Evolutionary conservation across 176 grass and related monocot species (phyloP), one percentile per base, ranked within the genome.

Genomic region (Saccharum spontaneum): DNA sequence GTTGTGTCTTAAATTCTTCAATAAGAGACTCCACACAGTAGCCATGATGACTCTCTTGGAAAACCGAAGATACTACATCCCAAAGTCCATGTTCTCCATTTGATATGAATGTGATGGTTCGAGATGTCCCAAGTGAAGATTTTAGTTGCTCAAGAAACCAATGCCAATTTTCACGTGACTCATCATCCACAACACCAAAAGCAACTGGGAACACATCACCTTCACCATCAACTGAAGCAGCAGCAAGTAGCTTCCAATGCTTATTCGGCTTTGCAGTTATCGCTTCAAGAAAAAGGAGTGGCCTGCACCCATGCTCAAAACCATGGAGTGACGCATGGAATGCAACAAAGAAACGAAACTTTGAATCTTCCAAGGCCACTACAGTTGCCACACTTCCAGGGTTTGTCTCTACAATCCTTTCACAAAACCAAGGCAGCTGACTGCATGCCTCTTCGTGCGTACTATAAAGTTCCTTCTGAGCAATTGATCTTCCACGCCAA

Each of bases 121-220:
- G 86, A 71, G 93, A 86, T 52, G 70, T 26, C 1, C 86, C 83
- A 37, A 99, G 48, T 52, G 91, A 90, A 83, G 88, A 94, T 79
- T 92, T 96, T 76, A 99, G 80, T 68, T 99, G 93, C 74, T 91
- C 78, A 1, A 99, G 88, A 90, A 99, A 99, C 93, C 97, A 99
- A 75, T 81, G 84, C 97, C 97, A 96, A 79, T 95, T 94, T 77
- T 94, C 93, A 73, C 43, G 81, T 20, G 70, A 84, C 76, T 86
- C 91, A 6, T 75, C 72, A 72, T 99, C 93, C 49, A 99, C 91
- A 76, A 98, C 91, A 85, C 90, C 68, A 64, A 98, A 92, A 43
- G 93, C 97, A 85, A 98, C 93, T 67, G 93, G 97, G 71, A 94
- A 94, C 23, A 94, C 85, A 59, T 95, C 88, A 8, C 88, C 89